These are phyloP conservation scores for Tympanopsis confertula DNA, from an alignment of 2,329 filamentous ascomycete genomes.

Conservation along the genomic window DNA sequence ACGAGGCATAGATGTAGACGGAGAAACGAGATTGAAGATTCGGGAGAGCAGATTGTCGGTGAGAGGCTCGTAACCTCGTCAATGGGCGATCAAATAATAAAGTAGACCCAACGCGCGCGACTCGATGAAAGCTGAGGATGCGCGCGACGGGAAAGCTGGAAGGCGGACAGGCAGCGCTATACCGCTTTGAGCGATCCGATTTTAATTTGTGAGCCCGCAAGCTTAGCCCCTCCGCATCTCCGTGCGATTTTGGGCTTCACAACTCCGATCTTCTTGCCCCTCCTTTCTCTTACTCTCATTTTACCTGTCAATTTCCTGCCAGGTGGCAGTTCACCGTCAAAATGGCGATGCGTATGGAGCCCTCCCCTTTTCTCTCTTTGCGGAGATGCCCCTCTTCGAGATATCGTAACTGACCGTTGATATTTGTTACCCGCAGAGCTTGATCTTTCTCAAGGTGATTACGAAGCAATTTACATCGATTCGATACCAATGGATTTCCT, in stretches of 20 bases:
- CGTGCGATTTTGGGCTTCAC: no score
- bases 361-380: no score
- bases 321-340: conserved; percentile 21
- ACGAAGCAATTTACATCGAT: neutral
- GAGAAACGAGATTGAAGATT: conserved; percentile 9
- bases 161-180: conserved; percentile 15
- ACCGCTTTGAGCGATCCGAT: no score
- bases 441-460: conserved; percentile 31
- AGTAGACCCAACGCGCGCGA: no score
- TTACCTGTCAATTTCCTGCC: conserved; percentile 13
- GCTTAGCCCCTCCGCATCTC: no score
- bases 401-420: conserved; percentile 11
- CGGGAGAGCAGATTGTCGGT: conserved; percentile 17
- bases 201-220: no score
- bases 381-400: conserved; percentile 22
- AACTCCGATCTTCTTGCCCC: no score
- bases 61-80: neutral
- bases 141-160: conserved; percentile 8
- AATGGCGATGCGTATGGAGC: conserved; percentile 32
- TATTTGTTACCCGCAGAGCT: conserved; percentile 19
- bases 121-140: no score
- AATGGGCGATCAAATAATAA: no score
- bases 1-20: conserved; percentile 23
- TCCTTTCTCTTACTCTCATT: no score
- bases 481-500: neutral